A percentile compares a stretch with the other conserved stretches of the same genome.
Evolutionary conservation across 2,329 filamentous ascomycete species (phyloP).

Genomic region (Fusarium denticulatum): DNA sequence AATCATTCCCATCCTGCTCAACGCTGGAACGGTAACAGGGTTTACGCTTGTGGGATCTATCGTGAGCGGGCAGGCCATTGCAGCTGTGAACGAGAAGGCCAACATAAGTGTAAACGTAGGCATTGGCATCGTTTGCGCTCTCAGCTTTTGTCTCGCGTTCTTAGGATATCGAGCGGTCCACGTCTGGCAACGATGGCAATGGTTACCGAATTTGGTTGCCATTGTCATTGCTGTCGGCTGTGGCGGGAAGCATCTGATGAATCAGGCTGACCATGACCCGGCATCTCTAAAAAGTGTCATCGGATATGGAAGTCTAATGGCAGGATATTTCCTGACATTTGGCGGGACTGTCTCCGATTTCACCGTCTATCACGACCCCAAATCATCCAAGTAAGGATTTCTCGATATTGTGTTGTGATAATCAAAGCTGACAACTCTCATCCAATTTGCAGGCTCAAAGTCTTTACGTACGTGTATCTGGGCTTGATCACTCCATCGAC

Average conservation of each 20-base stretch:
- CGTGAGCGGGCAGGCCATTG: constrained; percentile 64
- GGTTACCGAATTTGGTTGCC: constrained; percentile 64
- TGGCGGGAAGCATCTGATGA: constrained; percentile 59
- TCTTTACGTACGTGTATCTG: constrained; percentile 54
- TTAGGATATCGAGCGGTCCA: constrained; percentile 65
- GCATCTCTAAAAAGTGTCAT: constrained; percentile 52
- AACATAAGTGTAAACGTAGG: constrained; percentile 61
- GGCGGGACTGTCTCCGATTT: constrained; percentile 66
- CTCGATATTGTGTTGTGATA: background rate
- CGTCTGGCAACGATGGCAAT: constrained; percentile 64
- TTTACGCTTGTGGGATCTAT: constrained; percentile 67
- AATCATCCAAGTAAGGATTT: constrained; percentile 33
- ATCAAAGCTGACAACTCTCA: constrained; percentile 50
- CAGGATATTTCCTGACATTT: constrained; percentile 65
- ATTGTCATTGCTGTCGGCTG: constrained; percentile 63
- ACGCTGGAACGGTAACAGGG: constrained; percentile 66
- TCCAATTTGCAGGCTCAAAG: constrained; percentile 36
- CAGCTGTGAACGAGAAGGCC: constrained; percentile 55
- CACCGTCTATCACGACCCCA: constrained; percentile 60
- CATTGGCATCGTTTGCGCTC: constrained; percentile 64
- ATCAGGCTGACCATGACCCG: constrained; percentile 55
- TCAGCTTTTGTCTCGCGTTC: constrained; percentile 64
- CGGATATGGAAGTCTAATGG: constrained; percentile 58
- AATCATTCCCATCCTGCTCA: constrained; percentile 62
- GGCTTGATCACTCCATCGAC: constrained; percentile 55